A percentile compares a stretch with the other conserved stretches of the same genome.
Conservation (phyloP, 2,329 filamentous ascomycete species). For the Cercospora sojina region DNA sequence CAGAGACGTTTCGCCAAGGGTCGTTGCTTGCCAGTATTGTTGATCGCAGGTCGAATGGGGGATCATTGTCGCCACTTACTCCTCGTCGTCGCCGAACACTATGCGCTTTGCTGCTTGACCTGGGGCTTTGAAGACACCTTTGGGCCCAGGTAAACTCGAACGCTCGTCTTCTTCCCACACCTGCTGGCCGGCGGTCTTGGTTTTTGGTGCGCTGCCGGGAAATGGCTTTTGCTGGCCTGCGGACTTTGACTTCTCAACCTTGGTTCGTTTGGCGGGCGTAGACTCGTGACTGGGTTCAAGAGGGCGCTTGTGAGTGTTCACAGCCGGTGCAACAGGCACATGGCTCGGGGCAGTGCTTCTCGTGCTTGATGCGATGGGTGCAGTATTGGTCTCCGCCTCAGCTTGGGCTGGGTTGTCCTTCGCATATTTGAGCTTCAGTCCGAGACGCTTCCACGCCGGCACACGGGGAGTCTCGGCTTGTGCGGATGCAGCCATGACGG, state of each 20-base stretch:
- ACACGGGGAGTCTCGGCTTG: conserved; percentile 32
- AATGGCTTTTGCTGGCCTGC: conserved; percentile 7
- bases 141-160: conserved; percentile 17
- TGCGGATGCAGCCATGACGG: conserved; percentile 6
- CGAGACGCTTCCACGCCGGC: conserved; percentile 61
- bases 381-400: conserved; percentile 5
- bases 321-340: not conserved
- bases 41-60: not conserved
- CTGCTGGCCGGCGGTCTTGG: conserved; percentile 5
- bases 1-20: not conserved
- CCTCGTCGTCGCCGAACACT: conserved; percentile 28
- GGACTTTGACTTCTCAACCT: conserved; percentile 6
- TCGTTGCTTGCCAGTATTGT: not conserved
- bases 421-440: conserved; percentile 59
- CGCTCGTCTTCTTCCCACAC: conserved; percentile 6
- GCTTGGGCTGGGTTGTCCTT: conserved; percentile 36
- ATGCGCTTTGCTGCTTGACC: conserved; percentile 23
- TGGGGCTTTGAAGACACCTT: conserved; percentile 20
- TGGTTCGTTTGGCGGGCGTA: conserved; percentile 18
- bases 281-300: conserved; percentile 8
- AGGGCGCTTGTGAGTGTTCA: conserved; percentile 9
- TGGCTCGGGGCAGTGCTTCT: not conserved
- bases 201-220: conserved; percentile 8
- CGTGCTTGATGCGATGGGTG: conserved; percentile 4
- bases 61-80: conserved; percentile 19